phyloP scores from a whole-genome alignment of 306 rosid genomes.

The Quercus ilex region DNA sequence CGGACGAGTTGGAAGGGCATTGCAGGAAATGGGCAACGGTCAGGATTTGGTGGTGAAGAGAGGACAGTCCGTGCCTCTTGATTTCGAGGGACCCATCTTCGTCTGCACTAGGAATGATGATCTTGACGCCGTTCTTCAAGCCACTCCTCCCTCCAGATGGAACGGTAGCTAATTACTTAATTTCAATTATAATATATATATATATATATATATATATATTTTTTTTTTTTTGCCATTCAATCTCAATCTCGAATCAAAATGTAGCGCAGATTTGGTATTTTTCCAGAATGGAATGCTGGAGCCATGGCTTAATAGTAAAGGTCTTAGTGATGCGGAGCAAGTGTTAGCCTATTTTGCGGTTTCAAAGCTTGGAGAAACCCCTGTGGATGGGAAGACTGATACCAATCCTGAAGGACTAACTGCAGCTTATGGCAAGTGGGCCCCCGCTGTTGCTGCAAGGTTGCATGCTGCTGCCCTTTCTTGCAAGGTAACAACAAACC shows the following conservation, averaged over 20 bases:
- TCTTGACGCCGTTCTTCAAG: slow-evolving; percentile 75
- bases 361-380: slow-evolving; percentile 85
- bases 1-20: slow-evolving; percentile 82
- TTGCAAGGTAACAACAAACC: slow-evolving; percentile 56
- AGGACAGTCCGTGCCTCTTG: slow-evolving; percentile 70
- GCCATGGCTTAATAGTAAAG: slow-evolving; percentile 82
- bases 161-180: slow-evolving; percentile 34
- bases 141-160: slow-evolving; percentile 89
- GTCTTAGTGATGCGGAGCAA: slow-evolving; percentile 66
- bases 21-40: slow-evolving; percentile 72
- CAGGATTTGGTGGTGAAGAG: slow-evolving; percentile 60
- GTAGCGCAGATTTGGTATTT: slow-evolving; percentile 95
- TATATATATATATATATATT: no score
- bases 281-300: slow-evolving; percentile 99
- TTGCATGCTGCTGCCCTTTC: slow-evolving; percentile 79
- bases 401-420: slow-evolving; percentile 95
- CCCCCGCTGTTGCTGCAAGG: slow-evolving; percentile 65
- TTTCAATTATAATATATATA: no score
- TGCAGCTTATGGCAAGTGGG: slow-evolving; percentile 92
- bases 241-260: slow-evolving; percentile 3
- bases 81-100: slow-evolving; percentile 70
- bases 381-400: slow-evolving; percentile 85
- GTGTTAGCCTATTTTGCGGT: slow-evolving; percentile 92
- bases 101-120: slow-evolving; percentile 94
- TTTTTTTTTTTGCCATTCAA: no score